Percentiles rank a stretch among this genome's conserved stretches.
Evolutionary conservation across 1,284 basidiomycete genomes (phyloP).

Genomic region (Sanghuangporus weigelae): DNA sequence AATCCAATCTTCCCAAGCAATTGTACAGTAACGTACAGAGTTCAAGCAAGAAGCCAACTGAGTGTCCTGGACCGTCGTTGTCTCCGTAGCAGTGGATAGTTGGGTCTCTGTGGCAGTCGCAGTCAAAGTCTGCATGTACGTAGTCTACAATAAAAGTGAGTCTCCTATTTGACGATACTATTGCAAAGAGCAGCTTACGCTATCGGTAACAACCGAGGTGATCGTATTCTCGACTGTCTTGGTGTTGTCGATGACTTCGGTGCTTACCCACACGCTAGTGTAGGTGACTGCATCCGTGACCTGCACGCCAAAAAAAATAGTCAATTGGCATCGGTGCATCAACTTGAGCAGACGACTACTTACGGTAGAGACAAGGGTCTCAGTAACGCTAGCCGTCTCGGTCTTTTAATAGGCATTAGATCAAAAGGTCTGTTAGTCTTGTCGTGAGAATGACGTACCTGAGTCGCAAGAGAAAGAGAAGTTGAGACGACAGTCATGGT

Average conservation of each 20-base stretch:
- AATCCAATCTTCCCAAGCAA: conserved; percentile 17
- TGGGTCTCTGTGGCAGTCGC: conserved; percentile 29
- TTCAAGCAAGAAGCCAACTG: conserved; percentile 49
- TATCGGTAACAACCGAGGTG: conserved; percentile 42
- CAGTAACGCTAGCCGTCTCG: conserved; percentile 37
- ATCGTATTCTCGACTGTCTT: conserved; percentile 46
- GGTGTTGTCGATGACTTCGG: conserved; percentile 39
- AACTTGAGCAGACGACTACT: not conserved
- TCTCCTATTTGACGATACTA: not conserved
- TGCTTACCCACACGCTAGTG: conserved; percentile 38
- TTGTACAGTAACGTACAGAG: conserved; percentile 30
- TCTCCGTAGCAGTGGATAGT: conserved; percentile 44
- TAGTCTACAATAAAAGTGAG: conserved; percentile 25
- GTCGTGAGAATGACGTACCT: conserved; percentile 15
- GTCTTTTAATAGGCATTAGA: conserved; percentile 4
- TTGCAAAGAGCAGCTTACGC: conserved; percentile 18
- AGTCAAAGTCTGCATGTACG: conserved; percentile 28
- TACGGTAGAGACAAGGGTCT: conserved; percentile 31
- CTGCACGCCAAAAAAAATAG: not conserved
- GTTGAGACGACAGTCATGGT: conserved; percentile 31
- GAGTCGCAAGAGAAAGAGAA: conserved; percentile 4
- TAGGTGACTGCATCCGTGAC: conserved; percentile 33
- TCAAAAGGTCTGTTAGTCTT: not conserved
- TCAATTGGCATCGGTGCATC: conserved; percentile 15
- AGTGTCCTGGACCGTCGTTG: conserved; percentile 37